These are phyloP conservation scores for Phaffia tasmanica DNA, from an alignment of 768 basidiomycete genomes.

Conservation along the genomic window DNA sequence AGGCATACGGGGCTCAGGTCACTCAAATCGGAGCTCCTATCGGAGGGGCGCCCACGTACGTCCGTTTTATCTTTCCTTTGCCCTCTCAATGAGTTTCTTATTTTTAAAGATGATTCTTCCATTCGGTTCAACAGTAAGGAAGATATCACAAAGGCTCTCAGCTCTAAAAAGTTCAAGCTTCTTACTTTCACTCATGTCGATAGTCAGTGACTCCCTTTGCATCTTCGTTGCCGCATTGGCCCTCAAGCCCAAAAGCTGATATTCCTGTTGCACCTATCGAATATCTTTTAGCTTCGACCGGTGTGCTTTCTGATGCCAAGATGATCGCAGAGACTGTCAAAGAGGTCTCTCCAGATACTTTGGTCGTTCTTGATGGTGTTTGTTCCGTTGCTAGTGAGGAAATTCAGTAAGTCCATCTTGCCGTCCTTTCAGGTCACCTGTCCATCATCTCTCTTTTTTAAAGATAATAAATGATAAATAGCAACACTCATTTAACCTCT, in stretches of 20 bases:
- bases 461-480: not conserved
- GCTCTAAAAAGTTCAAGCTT: slow-evolving; percentile 70
- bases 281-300: not conserved
- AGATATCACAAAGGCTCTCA: slow-evolving; percentile 47
- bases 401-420: slow-evolving; percentile 45
- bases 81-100: not conserved
- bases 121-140: slow-evolving; percentile 28
- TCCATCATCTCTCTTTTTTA: too few species aligned
- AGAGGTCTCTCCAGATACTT: slow-evolving; percentile 68
- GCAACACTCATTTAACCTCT: not conserved
- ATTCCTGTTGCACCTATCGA: not conserved
- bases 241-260: not conserved
- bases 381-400: slow-evolving; percentile 95
- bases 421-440: not conserved
- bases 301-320: slow-evolving; percentile 53
- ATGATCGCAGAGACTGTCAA: slow-evolving; percentile 61
- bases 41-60: slow-evolving; percentile 56
- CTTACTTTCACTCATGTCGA: slow-evolving; percentile 93
- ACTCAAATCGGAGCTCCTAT: slow-evolving; percentile 71
- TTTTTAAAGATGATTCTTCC: not conserved
- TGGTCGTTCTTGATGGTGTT: slow-evolving; percentile 84
- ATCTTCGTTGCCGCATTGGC: not conserved
- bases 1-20: slow-evolving; percentile 78
- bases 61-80: not conserved
- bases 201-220: slow-evolving; percentile 49